These are phyloP conservation scores for Hibiscus tridactylites DNA, from an alignment of 345 rosid genomes.

Conservation along the genomic window DNA sequence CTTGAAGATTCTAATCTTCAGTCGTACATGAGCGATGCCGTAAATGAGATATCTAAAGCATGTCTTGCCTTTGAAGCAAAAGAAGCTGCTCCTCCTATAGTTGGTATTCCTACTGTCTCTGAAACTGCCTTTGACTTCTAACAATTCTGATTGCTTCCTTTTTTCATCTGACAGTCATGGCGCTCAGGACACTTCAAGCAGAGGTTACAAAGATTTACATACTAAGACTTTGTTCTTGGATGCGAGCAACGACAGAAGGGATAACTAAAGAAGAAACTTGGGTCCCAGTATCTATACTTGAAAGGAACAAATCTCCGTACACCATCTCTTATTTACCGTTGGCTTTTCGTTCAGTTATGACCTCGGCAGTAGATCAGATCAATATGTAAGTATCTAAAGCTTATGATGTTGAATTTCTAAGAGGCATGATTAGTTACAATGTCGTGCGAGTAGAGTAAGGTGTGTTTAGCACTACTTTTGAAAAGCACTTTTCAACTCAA, in stretches of 20 bases:
- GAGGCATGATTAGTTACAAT: not conserved
- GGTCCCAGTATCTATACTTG: conserved; percentile 84
- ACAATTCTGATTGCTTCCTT: conserved; percentile 19
- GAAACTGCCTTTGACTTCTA: conserved; percentile 18
- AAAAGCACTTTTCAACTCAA: too few species aligned
- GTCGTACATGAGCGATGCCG: conserved; percentile 75
- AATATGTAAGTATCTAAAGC: conserved; percentile 49
- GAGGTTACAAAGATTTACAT: conserved; percentile 80
- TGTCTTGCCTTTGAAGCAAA: conserved; percentile 84
- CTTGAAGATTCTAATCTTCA: conserved; percentile 72
- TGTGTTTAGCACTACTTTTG: too few species aligned
- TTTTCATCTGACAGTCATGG: conserved; percentile 46
- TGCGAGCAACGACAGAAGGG: conserved; percentile 69
- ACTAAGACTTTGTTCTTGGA: conserved; percentile 90
- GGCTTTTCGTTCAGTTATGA: conserved; percentile 68
- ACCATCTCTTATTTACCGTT: conserved; percentile 86
- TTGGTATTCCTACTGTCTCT: conserved; percentile 44
- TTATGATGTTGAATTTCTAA: not conserved
- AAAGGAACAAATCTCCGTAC: conserved; percentile 85
- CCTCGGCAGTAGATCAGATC: conserved; percentile 84
- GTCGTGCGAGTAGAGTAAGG: not conserved
- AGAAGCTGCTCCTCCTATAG: conserved; percentile 79
- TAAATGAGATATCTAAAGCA: conserved; percentile 79
- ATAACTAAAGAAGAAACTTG: conserved; percentile 80
- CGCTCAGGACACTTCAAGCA: conserved; percentile 60